Base-by-base conservation (phyloP, 805 yeast genomes). In the Candida ulmi region DNA sequence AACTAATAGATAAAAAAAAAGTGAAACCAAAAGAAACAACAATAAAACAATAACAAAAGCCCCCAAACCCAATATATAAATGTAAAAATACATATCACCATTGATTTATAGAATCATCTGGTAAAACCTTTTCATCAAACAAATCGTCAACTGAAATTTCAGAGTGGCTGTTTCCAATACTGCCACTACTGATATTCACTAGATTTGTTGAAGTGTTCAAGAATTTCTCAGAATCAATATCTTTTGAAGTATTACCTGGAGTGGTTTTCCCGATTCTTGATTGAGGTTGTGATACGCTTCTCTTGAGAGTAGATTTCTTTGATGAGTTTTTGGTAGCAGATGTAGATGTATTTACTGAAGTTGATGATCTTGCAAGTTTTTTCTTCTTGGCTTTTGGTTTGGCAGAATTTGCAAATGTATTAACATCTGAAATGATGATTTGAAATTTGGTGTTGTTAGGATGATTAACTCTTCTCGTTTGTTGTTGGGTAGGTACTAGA, bases 381-480 rank as follows among this genome's bases (percentile, higher is more conserved):
- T 48, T 53, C 40, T 41, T 44, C 28, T 46, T 42, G 30, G 48
- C 36, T 23, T 39, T 39, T 8, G 36, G 33, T 5, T 38, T 34
- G 3, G 37, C 29, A 16, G 44, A 27, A 34, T 46, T 45, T 17
- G 55, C 54, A 32, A 51, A 52, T 2, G 53, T 37, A 27, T 58
- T 54, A 16, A 55, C 65, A 37, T 63, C 69, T 7, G 62, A 59
- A 39, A 61, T 55, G 18, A 63, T 61, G 33, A 65, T 60, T 26
- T 68, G 66, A 37, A 63, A 48, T 30, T 48, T 55, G 2, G 51
- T 38, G 8, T 41, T 35, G 15, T 21, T 41, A 8, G 35, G 26
- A 12, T 30, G 33, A 18, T 31, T 31, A 3, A 9, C 5, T 13
- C 26, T 31, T 31, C 26, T 31, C 3, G 34, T 18, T 8, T 18